Evolutionary conservation across 306 rosid genomes (phyloP), one percentile per base, ranked within the genome.

Genomic region (Adenanthera pavonina): DNA sequence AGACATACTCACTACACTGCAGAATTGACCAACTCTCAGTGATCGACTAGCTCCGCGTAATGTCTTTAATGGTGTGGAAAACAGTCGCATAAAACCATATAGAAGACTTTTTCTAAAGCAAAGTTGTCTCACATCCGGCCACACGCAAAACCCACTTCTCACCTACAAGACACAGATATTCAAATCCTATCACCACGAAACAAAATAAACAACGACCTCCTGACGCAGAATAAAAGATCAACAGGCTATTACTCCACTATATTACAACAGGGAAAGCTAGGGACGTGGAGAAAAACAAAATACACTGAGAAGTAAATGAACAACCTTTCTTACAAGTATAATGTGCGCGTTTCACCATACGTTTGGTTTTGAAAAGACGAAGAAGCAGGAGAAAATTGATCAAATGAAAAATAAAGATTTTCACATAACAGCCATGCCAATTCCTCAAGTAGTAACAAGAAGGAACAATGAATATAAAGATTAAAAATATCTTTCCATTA

Each of bases 21-120:
- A 95, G 65, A 95, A 95, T 48, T 92, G 97, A 83, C 84, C 89
- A 36, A 93, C 97, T 69, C 88, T 87, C 74, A 95, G 85, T 0
- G 99, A 90, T 36, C 99, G 92, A 84, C 94, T 92, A 59, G 99
- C 99, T 74, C 92, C 96, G 14, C 97, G 96, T 79, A 93, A 36
- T 16, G 99, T 92, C 85, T 95, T 93, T 68, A 93, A 81, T 7
- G 99, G 99, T 3, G 88, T 62, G 10, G 98, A 95, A 72, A 95
- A 80, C 17, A 92, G 61, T 78, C 88, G 91, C 89, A 90, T 85
- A 77, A 93, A 89, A 73, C 99, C 98, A 76, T 95, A 95, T 69
- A 92, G 78, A 78, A 91, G 90, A 72, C 95, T 92, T 62, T 92
- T 90, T 81, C 95, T 74, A 20, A 92, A 72, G 84, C 94, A 89